phyloP scores from a whole-genome alignment of 108 stramenopile genomes.

The Cyclostephanos tholiformis region DNA sequence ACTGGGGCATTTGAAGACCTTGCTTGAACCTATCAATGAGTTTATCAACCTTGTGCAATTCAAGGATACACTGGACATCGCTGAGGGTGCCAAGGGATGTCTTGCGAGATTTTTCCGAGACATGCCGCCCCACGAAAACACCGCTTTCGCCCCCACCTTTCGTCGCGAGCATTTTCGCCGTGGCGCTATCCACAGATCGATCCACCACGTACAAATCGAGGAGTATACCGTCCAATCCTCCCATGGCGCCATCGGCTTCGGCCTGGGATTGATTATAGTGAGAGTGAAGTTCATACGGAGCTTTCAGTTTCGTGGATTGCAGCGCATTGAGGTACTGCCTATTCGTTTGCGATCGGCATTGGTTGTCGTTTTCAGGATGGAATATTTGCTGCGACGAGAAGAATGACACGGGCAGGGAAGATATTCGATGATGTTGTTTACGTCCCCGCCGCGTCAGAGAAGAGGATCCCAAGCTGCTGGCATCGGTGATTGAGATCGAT shows the following conservation, averaged over 20 bases:
- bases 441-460: slow-evolving; percentile 14
- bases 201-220: slow-evolving; percentile 38
- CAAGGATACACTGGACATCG: slow-evolving; percentile 37
- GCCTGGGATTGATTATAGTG: slow-evolving; percentile 33
- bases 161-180: slow-evolving; percentile 31
- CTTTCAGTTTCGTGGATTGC: slow-evolving; percentile 14
- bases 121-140: background rate
- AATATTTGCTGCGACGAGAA: slow-evolving; percentile 15
- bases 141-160: slow-evolving; percentile 11
- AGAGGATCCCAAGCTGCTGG: slow-evolving; percentile 19
- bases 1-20: slow-evolving; percentile 45
- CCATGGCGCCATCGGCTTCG: slow-evolving; percentile 42
- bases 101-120: slow-evolving; percentile 4
- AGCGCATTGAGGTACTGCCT: slow-evolving; percentile 16
- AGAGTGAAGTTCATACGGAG: slow-evolving; percentile 34
- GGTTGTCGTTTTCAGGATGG: slow-evolving; percentile 1
- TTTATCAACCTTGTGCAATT: slow-evolving; percentile 41
- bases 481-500: slow-evolving; percentile 20
- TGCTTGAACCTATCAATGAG: slow-evolving; percentile 44
- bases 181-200: slow-evolving; percentile 36
- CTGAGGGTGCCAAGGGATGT: slow-evolving; percentile 38
- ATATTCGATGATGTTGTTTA: slow-evolving; percentile 24
- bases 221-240: slow-evolving; percentile 32
- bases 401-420: slow-evolving; percentile 26
- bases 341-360: slow-evolving; percentile 4